Conservation (phyloP, 106 monocot species). For the Alisma plantagoaquatica region DNA sequence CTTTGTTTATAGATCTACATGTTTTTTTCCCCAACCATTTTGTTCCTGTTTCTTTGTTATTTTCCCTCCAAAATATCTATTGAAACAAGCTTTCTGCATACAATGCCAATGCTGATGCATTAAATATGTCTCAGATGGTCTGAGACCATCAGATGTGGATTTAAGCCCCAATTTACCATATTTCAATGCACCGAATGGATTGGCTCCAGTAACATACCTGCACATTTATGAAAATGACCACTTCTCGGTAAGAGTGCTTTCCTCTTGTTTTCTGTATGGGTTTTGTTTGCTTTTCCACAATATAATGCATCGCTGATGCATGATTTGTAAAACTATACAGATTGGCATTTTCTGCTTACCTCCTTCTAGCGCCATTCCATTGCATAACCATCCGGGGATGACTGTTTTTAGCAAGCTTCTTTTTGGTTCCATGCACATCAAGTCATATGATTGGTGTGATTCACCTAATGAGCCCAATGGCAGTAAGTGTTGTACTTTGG, state of each 20-base stretch:
- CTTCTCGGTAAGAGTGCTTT: conserved; percentile 22
- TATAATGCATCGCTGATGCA: background rate
- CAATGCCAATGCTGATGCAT: background rate
- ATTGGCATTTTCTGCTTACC: conserved; percentile 79
- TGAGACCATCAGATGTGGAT: conserved; percentile 37
- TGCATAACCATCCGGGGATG: conserved; percentile 95
- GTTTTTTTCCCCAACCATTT: no score
- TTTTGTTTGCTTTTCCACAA: background rate
- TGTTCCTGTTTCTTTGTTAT: no score
- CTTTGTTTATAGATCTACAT: no score
- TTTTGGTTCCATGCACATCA: conserved; percentile 83
- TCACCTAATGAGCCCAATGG: conserved; percentile 4
- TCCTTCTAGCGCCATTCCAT: conserved; percentile 52
- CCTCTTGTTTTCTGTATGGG: background rate
- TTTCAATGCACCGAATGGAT: conserved; percentile 6
- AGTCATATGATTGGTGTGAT: conserved; percentile 76
- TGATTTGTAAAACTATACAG: conserved; percentile 19
- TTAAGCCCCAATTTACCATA: conserved; percentile 19
- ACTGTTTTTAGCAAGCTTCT: conserved; percentile 93
- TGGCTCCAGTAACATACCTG: conserved; percentile 30
- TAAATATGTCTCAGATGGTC: conserved; percentile 32
- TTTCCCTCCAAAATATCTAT: no score
- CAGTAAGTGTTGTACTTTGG: background rate
- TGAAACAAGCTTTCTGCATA: no score
- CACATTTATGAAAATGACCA: conserved; percentile 27